Conservation (phyloP, 1,284 basidiomycete genomes). For the Meripilus lineatus region DNA sequence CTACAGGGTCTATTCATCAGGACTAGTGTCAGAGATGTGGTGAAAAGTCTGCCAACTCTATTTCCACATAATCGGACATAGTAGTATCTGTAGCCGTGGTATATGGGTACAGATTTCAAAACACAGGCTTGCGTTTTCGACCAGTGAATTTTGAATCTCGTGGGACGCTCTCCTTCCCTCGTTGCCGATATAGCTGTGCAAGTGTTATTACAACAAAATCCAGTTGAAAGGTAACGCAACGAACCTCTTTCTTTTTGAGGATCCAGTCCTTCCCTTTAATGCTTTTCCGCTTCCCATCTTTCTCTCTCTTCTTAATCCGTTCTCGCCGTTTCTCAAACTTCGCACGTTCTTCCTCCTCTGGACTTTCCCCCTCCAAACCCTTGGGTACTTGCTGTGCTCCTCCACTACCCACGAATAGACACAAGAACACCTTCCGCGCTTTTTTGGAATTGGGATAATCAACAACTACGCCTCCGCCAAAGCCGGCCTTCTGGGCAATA, state of each 20-base stretch:
- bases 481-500: conserved; percentile 91
- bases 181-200: conserved; percentile 67
- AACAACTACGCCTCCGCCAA: conserved; percentile 94
- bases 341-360: conserved; percentile 42
- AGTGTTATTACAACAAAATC: conserved; percentile 10
- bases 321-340: conserved; percentile 70
- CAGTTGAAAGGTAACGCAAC: conserved; percentile 12
- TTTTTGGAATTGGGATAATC: conserved; percentile 97
- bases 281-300: conserved; percentile 57
- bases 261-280: conserved; percentile 78
- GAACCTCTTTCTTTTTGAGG: conserved; percentile 77
- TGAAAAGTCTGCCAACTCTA: conserved; percentile 49
- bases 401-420: conserved; percentile 81
- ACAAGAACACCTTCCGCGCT: conserved; percentile 88
- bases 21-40: conserved; percentile 58
- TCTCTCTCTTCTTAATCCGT: conserved; percentile 42
- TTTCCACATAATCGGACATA: conserved; percentile 30
- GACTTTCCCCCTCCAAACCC: conserved; percentile 69
- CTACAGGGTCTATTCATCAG: conserved; percentile 92
- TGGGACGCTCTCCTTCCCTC: conserved; percentile 77
- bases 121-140: conserved; percentile 63
- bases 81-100: neutral
- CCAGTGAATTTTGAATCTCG: conserved; percentile 80
- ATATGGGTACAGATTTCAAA: conserved; percentile 37
- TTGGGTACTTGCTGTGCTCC: conserved; percentile 60